Evolutionary conservation across 129 eudicot species (phyloP).

Genomic region (Helichrysum umbraculigerum): DNA sequence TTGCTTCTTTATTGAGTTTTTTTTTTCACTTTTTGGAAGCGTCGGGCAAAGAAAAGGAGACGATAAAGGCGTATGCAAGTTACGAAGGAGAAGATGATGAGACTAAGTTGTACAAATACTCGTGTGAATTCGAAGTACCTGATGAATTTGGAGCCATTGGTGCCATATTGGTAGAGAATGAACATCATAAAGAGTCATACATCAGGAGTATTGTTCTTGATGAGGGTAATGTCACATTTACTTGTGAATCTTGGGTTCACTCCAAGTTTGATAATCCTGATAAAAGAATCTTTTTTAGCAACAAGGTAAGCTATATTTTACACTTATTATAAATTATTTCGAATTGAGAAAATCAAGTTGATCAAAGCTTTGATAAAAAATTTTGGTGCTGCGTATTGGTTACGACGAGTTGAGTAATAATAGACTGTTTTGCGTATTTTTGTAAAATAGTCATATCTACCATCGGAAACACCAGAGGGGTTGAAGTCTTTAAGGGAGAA

Average conservation of each 20-base stretch:
- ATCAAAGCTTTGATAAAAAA: neutral
- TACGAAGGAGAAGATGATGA: conserved; percentile 2
- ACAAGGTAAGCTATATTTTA: conserved; percentile 39
- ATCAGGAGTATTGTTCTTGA: conserved; percentile 41
- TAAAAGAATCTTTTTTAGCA: conserved; percentile 51
- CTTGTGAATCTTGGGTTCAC: conserved; percentile 65
- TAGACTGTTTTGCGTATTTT: neutral
- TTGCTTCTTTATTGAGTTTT: neutral
- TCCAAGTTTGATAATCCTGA: conserved; percentile 46
- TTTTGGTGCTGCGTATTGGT: neutral
- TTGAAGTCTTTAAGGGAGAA: conserved; percentile 44
- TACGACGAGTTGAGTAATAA: neutral
- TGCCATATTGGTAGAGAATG: conserved; percentile 53
- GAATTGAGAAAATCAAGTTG: neutral
- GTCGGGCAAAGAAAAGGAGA: conserved; percentile 38
- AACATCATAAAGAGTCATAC: conserved; percentile 48
- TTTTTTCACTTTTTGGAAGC: conserved; percentile 15
- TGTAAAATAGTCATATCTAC: conserved; percentile 68
- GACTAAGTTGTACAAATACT: conserved; percentile 24
- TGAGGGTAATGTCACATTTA: conserved; percentile 30
- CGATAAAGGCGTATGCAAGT: conserved; percentile 43
- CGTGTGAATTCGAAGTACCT: conserved; percentile 35
- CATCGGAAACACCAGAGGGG: conserved; percentile 62
- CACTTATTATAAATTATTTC: neutral
- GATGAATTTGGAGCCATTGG: conserved; percentile 59